These are phyloP conservation scores for Lachnellula subtilissima DNA, from an alignment of 2,329 filamentous ascomycete genomes.

Conservation along the genomic window DNA sequence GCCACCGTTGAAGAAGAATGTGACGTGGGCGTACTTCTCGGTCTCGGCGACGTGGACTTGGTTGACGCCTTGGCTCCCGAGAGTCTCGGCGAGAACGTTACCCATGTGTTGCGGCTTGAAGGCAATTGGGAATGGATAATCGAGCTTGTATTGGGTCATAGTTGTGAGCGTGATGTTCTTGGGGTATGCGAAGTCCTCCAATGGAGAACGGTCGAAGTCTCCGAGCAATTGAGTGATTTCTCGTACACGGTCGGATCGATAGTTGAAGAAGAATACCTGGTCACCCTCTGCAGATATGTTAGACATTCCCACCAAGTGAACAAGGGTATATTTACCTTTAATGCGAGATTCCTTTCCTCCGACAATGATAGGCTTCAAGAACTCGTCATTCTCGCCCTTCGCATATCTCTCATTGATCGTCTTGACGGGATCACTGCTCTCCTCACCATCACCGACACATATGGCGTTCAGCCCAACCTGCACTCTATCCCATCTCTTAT, in stretches of 20 bases:
- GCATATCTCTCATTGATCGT: slow-evolving; percentile 85
- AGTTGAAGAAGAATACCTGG: slow-evolving; percentile 99
- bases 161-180: slow-evolving; percentile 83
- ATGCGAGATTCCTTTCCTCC: slow-evolving; percentile 81
- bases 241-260: slow-evolving; percentile 94
- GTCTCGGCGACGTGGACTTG: slow-evolving; percentile 98
- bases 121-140: slow-evolving; percentile 87
- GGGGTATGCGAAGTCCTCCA: slow-evolving; percentile 88
- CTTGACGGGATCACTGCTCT: slow-evolving; percentile 75
- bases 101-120: slow-evolving; percentile 95
- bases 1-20: slow-evolving; percentile 99
- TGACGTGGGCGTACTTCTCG: slow-evolving; percentile 99
- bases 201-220: slow-evolving; percentile 83
- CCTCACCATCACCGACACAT: slow-evolving; percentile 80
- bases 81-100: slow-evolving; percentile 96
- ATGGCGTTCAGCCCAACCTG: slow-evolving; percentile 83
- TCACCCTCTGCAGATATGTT: slow-evolving; percentile 62
- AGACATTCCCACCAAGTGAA: not conserved
- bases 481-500: slow-evolving; percentile 97
- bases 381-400: slow-evolving; percentile 89
- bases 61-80: slow-evolving; percentile 80
- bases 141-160: slow-evolving; percentile 98
- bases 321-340: slow-evolving; percentile 55
- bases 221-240: slow-evolving; percentile 94
- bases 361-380: slow-evolving; percentile 95